Evolutionary conservation across 495 filamentous ascomycete genomes (phyloP).

Genomic region (Penicillium ochrochloron): DNA sequence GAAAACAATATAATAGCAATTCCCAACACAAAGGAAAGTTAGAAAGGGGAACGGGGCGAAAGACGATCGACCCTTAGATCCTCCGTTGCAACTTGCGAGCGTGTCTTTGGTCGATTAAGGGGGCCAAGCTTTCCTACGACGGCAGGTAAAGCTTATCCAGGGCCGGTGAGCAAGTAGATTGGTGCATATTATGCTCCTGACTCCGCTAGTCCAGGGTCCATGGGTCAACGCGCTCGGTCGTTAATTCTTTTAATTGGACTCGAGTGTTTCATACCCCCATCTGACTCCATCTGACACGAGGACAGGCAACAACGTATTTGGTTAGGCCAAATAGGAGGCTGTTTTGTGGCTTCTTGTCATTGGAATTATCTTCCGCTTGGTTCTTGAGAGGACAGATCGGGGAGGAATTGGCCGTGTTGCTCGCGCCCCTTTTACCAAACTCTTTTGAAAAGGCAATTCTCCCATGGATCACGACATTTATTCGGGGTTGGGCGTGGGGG

Average conservation of each 20-base stretch:
- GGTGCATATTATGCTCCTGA: background rate
- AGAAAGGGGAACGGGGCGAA: background rate
- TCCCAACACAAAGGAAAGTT: background rate
- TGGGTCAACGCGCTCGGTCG: background rate
- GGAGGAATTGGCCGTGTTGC: background rate
- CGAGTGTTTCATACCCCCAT: conserved; percentile 2
- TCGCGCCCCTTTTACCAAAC: background rate
- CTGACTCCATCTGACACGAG: conserved; percentile 15
- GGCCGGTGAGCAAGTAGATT: background rate
- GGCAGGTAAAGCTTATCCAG: conserved; percentile 14
- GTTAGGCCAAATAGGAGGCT: background rate
- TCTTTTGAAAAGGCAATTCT: background rate
- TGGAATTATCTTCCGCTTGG: background rate
- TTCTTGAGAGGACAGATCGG: background rate
- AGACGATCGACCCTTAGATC: background rate
- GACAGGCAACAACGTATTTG: conserved; percentile 10
- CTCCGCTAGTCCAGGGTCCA: conserved; percentile 6
- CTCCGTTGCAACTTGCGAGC: background rate
- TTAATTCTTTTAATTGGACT: background rate
- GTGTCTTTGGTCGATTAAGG: conserved; percentile 1
- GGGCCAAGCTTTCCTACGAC: conserved; percentile 15
- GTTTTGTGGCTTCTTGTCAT: background rate
- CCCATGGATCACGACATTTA: background rate
- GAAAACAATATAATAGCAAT: background rate
- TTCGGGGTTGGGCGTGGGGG: background rate